A percentile compares a stretch with the other conserved stretches of the same genome.
Conservation (phyloP, 169 alveolate species). For the Cryptosporidium ubiquitum region DNA sequence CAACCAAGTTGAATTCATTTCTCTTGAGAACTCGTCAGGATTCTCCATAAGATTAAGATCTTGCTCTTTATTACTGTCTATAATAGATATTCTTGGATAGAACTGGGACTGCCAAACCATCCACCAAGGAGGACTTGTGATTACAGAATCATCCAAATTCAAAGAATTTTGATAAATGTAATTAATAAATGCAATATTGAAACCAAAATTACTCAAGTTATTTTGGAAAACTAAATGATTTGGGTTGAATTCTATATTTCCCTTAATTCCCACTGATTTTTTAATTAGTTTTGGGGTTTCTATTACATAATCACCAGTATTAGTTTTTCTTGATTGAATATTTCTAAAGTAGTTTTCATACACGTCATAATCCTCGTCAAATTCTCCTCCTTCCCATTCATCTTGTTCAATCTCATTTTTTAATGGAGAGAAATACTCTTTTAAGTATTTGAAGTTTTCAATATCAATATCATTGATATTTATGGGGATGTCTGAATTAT, state of each 20-base stretch:
- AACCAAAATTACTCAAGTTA: constrained; percentile 46
- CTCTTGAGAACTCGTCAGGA: not conserved
- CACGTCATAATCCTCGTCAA: not conserved
- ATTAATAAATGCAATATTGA: constrained; percentile 42
- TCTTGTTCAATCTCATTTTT: constrained; percentile 20
- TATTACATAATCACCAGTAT: not conserved
- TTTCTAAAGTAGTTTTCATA: not conserved
- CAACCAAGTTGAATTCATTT: constrained; percentile 25
- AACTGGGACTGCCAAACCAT: constrained; percentile 61
- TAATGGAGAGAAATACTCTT: not conserved
- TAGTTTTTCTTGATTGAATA: not conserved
- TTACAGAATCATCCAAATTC: constrained; percentile 33
- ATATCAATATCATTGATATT: not conserved
- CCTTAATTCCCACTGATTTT: not conserved
- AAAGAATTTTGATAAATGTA: constrained; percentile 27
- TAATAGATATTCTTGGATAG: constrained; percentile 18
- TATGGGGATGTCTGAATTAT: not conserved
- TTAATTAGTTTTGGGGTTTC: not conserved
- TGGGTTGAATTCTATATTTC: constrained; percentile 16
- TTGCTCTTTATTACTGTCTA: not conserved
- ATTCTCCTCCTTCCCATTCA: not conserved
- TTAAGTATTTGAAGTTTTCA: not conserved
- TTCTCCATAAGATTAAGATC: not conserved
- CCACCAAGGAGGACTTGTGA: constrained; percentile 69
- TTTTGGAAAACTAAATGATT: constrained; percentile 10